Conservation (phyloP, 257 asterid genomes). For the Nyctanthes arbortristis region DNA sequence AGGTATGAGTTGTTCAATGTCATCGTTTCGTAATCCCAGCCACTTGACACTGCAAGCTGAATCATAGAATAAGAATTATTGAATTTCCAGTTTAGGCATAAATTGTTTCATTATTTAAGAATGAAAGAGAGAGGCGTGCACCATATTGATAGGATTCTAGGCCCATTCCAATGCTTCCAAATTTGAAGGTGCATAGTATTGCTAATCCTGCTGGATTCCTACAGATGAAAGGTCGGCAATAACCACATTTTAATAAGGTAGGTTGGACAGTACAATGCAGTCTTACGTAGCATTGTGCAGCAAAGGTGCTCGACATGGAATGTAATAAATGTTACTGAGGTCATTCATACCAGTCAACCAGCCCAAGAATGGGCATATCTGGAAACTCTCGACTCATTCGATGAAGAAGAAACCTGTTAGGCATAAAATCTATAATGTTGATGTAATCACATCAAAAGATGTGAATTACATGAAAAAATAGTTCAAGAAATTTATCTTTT, state of each 20-base stretch:
- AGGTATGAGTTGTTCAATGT: conserved; percentile 64
- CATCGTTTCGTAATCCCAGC: conserved; percentile 90
- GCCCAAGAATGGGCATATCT: conserved; percentile 71
- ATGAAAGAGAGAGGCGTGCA: conserved; percentile 25
- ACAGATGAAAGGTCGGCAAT: conserved; percentile 14
- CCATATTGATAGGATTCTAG: conserved; percentile 95
- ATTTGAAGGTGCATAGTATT: conserved; percentile 90
- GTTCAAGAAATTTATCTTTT: background rate
- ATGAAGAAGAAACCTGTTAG: conserved; percentile 71
- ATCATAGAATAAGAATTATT: conserved; percentile 1
- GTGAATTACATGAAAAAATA: background rate
- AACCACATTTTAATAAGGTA: background rate
- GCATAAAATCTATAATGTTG: conserved; percentile 3
- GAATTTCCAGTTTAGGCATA: background rate
- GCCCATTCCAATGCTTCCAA: conserved; percentile 91
- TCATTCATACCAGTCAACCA: conserved; percentile 77
- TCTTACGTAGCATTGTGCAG: too few relatives aligned
- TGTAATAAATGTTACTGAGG: conserved; percentile 25
- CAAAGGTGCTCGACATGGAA: too few relatives aligned
- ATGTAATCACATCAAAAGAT: background rate
- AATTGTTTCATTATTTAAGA: too few relatives aligned
- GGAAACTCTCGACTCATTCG: conserved; percentile 72
- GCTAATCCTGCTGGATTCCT: conserved; percentile 99
- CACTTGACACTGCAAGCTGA: conserved; percentile 90
- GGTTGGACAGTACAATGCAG: too few relatives aligned